Base-by-base conservation (phyloP, 2,329 filamentous ascomycete genomes). In the Alternaria atra region DNA sequence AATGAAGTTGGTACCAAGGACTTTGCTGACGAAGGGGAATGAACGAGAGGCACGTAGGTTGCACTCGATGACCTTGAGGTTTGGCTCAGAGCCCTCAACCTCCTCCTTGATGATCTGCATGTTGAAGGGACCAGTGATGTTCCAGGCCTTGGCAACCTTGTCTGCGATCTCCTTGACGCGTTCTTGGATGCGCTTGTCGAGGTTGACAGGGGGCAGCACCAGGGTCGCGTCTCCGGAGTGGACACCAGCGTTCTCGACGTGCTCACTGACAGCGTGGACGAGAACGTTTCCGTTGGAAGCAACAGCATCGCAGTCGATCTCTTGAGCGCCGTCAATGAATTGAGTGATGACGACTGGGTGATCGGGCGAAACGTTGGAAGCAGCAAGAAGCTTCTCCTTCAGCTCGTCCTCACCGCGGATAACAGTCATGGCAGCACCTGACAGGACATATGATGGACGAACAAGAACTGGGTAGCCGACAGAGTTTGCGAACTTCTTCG, bases 31-130 rank as follows among this genome's bases (percentile, higher is more conserved):
- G 81, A 98, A 98, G 77, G 95, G 94, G 89, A 98, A 98, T 1
- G 94, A 98, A 65, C 94, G 93, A 61, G 94, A 98, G 58, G 94
- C 95, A 79, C 94, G 94, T 64, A 98, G 89, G 81, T 98, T 98
- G 85, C 94, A 98, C 83, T 98, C 94, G 66, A 98, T 98, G 74
- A 98, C 94, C 86, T 97, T 97, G 68, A 98, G 87, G 29, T 87
- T 85, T 34, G 91, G 88, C 75, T 90, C 87, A 57, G 90, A 90
- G 59, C 91, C 91, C 60, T 92, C 89, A 32, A 90, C 88, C 73
- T 91, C 84, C 12, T 92, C 93, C 84, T 97, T 97, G 87, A 99
- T 98, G 81, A 99, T 97, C 79, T 99, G 95, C 94, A 99, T 98
- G 87, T 99, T 99, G 89, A 98, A 99, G 60, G 95, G 95, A 56